Conservation (phyloP, 2,329 filamentous ascomycete species). For the Alternaria sp. region DNA sequence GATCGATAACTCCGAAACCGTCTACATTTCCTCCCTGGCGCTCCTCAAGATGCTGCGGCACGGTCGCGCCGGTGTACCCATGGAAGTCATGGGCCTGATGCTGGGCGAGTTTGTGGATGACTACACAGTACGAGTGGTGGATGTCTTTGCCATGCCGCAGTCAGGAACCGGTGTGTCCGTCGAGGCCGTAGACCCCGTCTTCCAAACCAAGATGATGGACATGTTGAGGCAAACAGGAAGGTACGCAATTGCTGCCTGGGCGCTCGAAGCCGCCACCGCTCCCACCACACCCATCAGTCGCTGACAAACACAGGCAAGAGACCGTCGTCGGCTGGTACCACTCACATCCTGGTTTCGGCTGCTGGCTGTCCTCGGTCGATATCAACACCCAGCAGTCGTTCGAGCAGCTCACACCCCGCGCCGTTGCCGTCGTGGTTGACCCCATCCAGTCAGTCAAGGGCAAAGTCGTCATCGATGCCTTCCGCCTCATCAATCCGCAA, state of each 20-base stretch:
- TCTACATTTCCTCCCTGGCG: conserved; percentile 97
- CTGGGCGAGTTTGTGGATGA: conserved; percentile 98
- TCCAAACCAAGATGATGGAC: conserved; percentile 99
- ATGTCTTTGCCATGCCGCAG: conserved; percentile 99
- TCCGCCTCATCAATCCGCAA: conserved; percentile 97
- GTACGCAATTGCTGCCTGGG: conserved; percentile 54
- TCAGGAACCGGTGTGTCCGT: conserved; percentile 98
- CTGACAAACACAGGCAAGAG: conserved; percentile 71
- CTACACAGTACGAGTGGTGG: conserved; percentile 96
- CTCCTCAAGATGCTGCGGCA: conserved; percentile 98
- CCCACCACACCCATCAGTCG: not conserved
- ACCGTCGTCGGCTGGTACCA: conserved; percentile 99
- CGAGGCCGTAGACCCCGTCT: conserved; percentile 96
- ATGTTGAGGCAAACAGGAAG: conserved; percentile 97
- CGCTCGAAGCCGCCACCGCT: not conserved
- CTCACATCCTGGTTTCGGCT: conserved; percentile 98
- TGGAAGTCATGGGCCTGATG: conserved; percentile 99
- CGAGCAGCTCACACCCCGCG: conserved; percentile 94
- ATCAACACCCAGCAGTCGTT: conserved; percentile 99
- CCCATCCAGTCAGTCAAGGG: conserved; percentile 99
- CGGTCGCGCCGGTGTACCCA: conserved; percentile 94
- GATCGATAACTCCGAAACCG: conserved; percentile 98
- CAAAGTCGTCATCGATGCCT: conserved; percentile 98
- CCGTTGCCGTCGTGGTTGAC: conserved; percentile 96
- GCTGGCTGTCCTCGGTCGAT: conserved; percentile 98